Evolutionary conservation across 768 basidiomycete species (phyloP), one percentile per base, ranked within the genome.

Genomic region (Boletellus sp.): DNA sequence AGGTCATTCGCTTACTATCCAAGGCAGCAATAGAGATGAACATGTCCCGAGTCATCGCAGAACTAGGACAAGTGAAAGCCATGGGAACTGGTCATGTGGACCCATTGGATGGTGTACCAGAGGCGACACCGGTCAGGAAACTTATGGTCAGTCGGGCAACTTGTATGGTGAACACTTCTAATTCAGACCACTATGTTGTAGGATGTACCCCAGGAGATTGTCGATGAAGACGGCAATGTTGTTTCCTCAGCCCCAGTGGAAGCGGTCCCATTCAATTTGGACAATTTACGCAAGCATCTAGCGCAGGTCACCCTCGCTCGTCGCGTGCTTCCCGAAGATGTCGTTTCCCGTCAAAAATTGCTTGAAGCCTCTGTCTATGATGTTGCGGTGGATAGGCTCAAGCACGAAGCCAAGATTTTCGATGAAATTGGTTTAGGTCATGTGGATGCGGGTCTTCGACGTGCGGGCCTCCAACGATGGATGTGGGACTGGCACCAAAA

Each of bases 331-430:
- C 74, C 81, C 1, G 79, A 83, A 48, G 87, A 92, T 56, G 65
- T 83, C n/a, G 70, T 78, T 15, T 73, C 81, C 1, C 87, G 92
- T 2, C 92, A 95, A 65, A 83, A 83, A 54, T 74, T 90, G 7
- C 78, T 94, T 4, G 93, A 95, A 67, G 80, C 85, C 38, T 89
- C 90, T 3, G 90, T 87, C 4, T 91, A 90, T 65, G 89, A 92
- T 22, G 83, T 90, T 32, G 91, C 92, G 0, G 74, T 81, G 3
- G 79, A 83, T 57, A 81, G 87, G 10, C 72, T 89, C 52, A 75
- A 78, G 62, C 79, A 83, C 48, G 80, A 90, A 59, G 70, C 77
- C 9, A 75, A 84, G 49, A 43, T 75, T 1, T 77, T 91, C 45
- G 74, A 78, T 6, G 71, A 76, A 24, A 72, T 86, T 16, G 84